Base-by-base conservation (phyloP, 371 early-diverging fungal species). In the Mucor velutinosus region DNA sequence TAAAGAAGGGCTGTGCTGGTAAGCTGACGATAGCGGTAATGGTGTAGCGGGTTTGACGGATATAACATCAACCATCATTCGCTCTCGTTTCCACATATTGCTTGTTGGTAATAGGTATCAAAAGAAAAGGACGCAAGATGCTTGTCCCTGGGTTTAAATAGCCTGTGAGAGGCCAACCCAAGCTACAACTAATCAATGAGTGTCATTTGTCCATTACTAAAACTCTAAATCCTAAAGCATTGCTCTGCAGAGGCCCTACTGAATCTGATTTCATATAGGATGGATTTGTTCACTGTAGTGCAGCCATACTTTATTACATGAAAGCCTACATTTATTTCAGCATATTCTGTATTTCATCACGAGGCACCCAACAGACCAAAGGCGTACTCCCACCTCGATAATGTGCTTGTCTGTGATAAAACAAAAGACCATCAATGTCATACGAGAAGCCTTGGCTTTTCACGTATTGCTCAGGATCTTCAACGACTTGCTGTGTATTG, bases 321-420 rank as follows among this genome's bases (percentile, higher is more conserved):
- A n/a, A n/a, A 8, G 3, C 0, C 5, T 5, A 58, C 33, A 37
- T 25, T 33, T 23, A 23, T 2, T 49, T 49, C 23, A 51, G 23
- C 25, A 51, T 51, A 23, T 17, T 43, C 15, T 17, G 4, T 2
- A 64, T 53, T 27, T 63, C 45, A 23, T 80, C 75, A 27, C 78
- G 60, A 12, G 86, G 75, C 4, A 86, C 82, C 89, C 89, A 89
- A 17, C 85, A 78, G 29, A 85, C 87, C 12, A 89, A 74, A 12
- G 89, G 89, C 4, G 89, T 87, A 17, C 75, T 75, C 14, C 86
- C 87, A 4, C 80, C 74, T 0, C 77, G 81, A 64, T 89, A 89
- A 60, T 83, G 82, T 0, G 86, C 77, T 64, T 81, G 75, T 37
- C 79, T 78, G 69, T 87, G 87, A 76, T 85, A 89, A 56, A 89